A percentile compares a stretch with the other conserved stretches of the same genome.
phyloP scores from a whole-genome alignment of 1,139 yeast genomes.

The Debaryomycetaceae sp. region DNA sequence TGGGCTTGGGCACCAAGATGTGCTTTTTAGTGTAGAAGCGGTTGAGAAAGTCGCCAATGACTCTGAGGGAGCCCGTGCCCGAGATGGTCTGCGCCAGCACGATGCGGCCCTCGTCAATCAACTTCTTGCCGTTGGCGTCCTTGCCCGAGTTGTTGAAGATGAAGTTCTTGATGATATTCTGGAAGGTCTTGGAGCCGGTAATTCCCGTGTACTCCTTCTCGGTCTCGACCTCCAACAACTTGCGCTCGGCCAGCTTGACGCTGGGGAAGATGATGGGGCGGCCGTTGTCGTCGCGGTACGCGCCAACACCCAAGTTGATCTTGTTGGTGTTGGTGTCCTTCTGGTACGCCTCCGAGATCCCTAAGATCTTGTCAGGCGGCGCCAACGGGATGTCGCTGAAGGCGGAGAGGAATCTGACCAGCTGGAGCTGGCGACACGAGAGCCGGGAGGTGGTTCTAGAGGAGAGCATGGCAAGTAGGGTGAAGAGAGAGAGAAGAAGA shows the following conservation, averaged over 20 bases:
- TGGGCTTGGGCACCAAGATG: conserved; percentile 61
- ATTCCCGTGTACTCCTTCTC: conserved; percentile 60
- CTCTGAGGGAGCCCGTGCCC: conserved; percentile 59
- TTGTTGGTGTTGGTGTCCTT: conserved; percentile 38
- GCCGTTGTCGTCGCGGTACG: conserved; percentile 45
- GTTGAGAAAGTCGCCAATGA: conserved; percentile 49
- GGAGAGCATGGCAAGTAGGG: not conserved
- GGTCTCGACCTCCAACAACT: conserved; percentile 36
- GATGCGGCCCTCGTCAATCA: conserved; percentile 44
- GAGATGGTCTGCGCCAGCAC: conserved; percentile 56
- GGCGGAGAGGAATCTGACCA: conserved; percentile 19
- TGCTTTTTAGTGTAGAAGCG: conserved; percentile 41
- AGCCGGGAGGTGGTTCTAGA: conserved; percentile 6
- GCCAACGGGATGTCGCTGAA: conserved; percentile 48
- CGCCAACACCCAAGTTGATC: conserved; percentile 50
- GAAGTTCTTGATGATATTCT: conserved; percentile 44
- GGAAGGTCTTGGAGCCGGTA: conserved; percentile 47
- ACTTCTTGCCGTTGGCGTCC: conserved; percentile 44
- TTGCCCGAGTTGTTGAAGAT: conserved; percentile 47
- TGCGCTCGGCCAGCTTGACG: conserved; percentile 43
- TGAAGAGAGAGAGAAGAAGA: not conserved
- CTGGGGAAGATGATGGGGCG: conserved; percentile 46
- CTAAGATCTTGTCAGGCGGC: conserved; percentile 72
- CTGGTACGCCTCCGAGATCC: conserved; percentile 52
- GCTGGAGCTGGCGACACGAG: conserved; percentile 8